Conservation (phyloP, 805 yeast species). For the Starmerella lactis-condensi region DNA sequence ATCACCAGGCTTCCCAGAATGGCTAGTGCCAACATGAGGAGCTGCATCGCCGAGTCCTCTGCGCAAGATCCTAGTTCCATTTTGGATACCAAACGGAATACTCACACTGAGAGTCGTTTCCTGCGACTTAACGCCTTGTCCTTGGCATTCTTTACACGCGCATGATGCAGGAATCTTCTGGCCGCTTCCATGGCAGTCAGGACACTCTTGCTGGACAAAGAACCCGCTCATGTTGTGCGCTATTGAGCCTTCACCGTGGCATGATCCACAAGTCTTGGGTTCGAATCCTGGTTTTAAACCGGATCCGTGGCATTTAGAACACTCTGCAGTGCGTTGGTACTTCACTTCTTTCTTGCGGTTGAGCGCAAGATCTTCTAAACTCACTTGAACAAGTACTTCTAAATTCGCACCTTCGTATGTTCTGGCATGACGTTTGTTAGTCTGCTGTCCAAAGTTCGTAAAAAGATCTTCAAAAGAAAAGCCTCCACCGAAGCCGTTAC, state of each 20-base stretch:
- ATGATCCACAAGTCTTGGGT: constrained; percentile 61
- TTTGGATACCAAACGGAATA: constrained; percentile 73
- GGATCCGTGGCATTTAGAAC: constrained; percentile 64
- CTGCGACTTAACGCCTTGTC: constrained; percentile 63
- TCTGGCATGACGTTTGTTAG: constrained; percentile 31
- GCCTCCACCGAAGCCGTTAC: constrained; percentile 23
- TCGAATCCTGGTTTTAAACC: constrained; percentile 65
- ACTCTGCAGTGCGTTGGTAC: constrained; percentile 56
- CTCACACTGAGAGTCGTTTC: constrained; percentile 60
- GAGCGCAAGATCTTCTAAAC: constrained; percentile 72
- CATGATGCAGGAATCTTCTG: constrained; percentile 49
- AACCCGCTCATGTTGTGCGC: constrained; percentile 83
- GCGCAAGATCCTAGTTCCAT: constrained; percentile 69
- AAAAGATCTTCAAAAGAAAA: constrained; percentile 45
- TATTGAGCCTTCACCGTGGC: constrained; percentile 86
- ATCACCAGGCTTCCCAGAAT: constrained; percentile 71
- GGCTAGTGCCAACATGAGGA: constrained; percentile 36
- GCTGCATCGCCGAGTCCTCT: constrained; percentile 88
- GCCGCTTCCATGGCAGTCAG: constrained; percentile 74
- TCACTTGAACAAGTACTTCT: constrained; percentile 54
- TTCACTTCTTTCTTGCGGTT: constrained; percentile 51
- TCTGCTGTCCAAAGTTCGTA: constrained; percentile 30
- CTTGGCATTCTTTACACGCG: constrained; percentile 66
- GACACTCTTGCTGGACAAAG: constrained; percentile 91
- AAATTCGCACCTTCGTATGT: constrained; percentile 80